Conservation (phyloP, 2,329 filamentous ascomycete species). For the Ploettnerulaceae sp. region DNA sequence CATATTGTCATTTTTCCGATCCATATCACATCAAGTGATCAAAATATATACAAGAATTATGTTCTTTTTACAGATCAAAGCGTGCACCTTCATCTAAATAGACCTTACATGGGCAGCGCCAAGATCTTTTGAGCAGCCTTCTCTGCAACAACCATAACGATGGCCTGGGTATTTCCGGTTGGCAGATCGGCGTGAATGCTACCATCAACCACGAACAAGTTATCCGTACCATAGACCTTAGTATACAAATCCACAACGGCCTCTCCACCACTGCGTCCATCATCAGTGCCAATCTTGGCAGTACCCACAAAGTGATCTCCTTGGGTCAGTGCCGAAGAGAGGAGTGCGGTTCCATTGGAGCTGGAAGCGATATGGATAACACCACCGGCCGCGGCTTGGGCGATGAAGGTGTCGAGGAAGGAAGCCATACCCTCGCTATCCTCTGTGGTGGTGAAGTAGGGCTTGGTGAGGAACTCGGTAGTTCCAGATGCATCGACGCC, state of each 20-base stretch:
- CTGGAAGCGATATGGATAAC: slow-evolving; percentile 10
- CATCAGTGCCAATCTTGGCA: slow-evolving; percentile 54
- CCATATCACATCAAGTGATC: too few relatives aligned
- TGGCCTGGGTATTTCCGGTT: slow-evolving; percentile 62
- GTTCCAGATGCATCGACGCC: neutral
- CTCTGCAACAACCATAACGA: slow-evolving; percentile 63
- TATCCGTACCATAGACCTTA: slow-evolving; percentile 62
- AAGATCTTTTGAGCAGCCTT: slow-evolving; percentile 51
- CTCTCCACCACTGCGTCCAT: slow-evolving; percentile 40
- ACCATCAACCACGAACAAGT: slow-evolving; percentile 63
- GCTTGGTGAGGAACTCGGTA: slow-evolving; percentile 2
- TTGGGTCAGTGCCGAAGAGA: too few relatives aligned
- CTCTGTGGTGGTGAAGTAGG: slow-evolving; percentile 3
- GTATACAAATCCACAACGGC: slow-evolving; percentile 58
- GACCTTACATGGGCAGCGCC: too few relatives aligned
- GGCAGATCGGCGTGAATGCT: slow-evolving; percentile 64
- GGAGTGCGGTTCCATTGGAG: neutral
- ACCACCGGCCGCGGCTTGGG: neutral
- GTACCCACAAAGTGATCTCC: slow-evolving; percentile 50
- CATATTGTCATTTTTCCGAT: too few relatives aligned
- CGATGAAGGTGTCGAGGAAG: neutral
- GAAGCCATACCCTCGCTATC: slow-evolving; percentile 1
- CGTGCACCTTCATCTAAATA: too few relatives aligned
- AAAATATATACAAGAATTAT: too few relatives aligned
- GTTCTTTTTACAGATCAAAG: too few relatives aligned